Conservation (phyloP, 306 rosid species). For the Dalbergia cultrata region DNA sequence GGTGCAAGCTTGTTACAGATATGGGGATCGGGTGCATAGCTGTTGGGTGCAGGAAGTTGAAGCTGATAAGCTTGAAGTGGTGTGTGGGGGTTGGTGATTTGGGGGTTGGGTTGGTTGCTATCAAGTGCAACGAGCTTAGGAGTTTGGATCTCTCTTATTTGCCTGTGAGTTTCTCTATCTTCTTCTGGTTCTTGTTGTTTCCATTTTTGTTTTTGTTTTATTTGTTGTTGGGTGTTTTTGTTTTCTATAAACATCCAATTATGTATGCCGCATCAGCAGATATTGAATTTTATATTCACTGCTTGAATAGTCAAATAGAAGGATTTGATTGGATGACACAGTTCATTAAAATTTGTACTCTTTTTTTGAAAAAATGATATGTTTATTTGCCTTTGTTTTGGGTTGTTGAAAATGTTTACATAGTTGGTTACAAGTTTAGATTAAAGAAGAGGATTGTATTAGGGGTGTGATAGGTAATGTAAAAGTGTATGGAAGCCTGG, state of each 20-base stretch:
- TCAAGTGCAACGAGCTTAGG: slow-evolving; percentile 77
- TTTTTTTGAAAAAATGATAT: too few relatives aligned
- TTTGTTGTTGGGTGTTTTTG: too few relatives aligned
- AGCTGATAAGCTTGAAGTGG: slow-evolving; percentile 78
- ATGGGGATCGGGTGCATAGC: slow-evolving; percentile 95
- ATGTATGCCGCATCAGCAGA: too few relatives aligned
- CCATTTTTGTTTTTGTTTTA: not conserved
- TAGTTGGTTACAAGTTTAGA: not conserved
- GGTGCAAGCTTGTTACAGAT: slow-evolving; percentile 84
- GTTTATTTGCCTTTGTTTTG: too few relatives aligned
- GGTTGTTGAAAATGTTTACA: too few relatives aligned
- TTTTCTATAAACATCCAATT: too few relatives aligned
- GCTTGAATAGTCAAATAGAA: too few relatives aligned
- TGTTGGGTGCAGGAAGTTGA: slow-evolving; percentile 86
- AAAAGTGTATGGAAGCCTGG: not conserved
- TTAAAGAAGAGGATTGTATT: not conserved
- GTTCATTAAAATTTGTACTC: too few relatives aligned
- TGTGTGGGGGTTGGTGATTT: slow-evolving; percentile 85
- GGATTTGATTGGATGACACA: too few relatives aligned
- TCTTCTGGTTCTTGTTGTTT: not conserved
- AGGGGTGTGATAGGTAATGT: too few relatives aligned
- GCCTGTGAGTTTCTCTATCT: slow-evolving; percentile 60
- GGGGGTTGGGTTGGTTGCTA: slow-evolving; percentile 86
- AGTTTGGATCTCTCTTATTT: slow-evolving; percentile 86
- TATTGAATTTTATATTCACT: too few relatives aligned